These are phyloP conservation scores for Fusarium concolor DNA, from an alignment of 2,329 filamentous ascomycete species.

Conservation along the genomic window DNA sequence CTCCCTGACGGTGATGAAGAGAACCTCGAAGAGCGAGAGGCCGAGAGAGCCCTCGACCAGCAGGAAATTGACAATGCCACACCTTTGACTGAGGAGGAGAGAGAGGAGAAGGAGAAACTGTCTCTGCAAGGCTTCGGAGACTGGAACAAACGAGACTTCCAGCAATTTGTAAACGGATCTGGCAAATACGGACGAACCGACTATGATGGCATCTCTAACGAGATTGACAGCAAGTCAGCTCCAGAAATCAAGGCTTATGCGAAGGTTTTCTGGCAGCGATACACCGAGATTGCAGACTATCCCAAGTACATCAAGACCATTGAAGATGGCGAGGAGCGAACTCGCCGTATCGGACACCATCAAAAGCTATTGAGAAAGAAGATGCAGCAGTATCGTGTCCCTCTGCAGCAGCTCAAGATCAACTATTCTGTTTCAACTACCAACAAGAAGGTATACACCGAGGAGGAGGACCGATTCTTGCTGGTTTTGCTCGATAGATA, in stretches of 20 bases:
- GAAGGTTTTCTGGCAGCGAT: slow-evolving; percentile 96
- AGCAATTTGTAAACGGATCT: slow-evolving; percentile 96
- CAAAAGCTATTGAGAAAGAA: slow-evolving; percentile 94
- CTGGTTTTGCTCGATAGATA: slow-evolving; percentile 93
- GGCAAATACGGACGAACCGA: slow-evolving; percentile 91
- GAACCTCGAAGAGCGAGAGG: slow-evolving; percentile 85
- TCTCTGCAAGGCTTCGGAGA: slow-evolving; percentile 88
- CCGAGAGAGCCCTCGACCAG: slow-evolving; percentile 88
- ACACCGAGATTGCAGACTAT: slow-evolving; percentile 90
- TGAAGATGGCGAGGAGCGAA: slow-evolving; percentile 91
- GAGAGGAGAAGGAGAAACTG: slow-evolving; percentile 84
- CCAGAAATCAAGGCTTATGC: slow-evolving; percentile 91
- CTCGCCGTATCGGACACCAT: slow-evolving; percentile 89
- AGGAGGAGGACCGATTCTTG: slow-evolving; percentile 96
- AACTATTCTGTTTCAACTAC: slow-evolving; percentile 99
- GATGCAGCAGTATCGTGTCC: slow-evolving; percentile 96
- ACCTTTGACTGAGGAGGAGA: slow-evolving; percentile 88
- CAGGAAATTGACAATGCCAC: slow-evolving; percentile 93
- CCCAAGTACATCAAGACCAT: slow-evolving; percentile 89
- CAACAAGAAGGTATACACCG: slow-evolving; percentile 99
- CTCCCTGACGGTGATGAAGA: slow-evolving; percentile 90
- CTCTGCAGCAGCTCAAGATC: slow-evolving; percentile 96
- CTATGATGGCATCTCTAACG: slow-evolving; percentile 85
- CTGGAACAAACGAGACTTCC: slow-evolving; percentile 98
- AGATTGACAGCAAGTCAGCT: slow-evolving; percentile 90